phyloP scores from a whole-genome alignment of 2,329 filamentous ascomycete genomes.

The Aspergillus jensenii region DNA sequence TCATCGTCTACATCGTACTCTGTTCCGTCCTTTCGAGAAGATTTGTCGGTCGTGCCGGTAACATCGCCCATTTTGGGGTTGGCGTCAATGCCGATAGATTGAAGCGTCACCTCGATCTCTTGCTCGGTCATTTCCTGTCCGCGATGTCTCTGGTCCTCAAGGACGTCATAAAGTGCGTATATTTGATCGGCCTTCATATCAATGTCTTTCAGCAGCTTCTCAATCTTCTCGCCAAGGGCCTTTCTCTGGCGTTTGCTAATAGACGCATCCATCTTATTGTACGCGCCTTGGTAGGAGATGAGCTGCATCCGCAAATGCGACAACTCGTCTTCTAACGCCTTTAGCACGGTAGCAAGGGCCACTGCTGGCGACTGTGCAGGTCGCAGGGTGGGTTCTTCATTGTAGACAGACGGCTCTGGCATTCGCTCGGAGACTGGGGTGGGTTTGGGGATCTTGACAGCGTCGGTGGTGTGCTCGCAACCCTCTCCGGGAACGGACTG shows the following conservation, averaged over 20 bases:
- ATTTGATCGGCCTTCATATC: slow-evolving; percentile 77
- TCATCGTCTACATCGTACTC: slow-evolving; percentile 32
- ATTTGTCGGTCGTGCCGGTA: slow-evolving; percentile 31
- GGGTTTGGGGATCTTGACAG: slow-evolving; percentile 49
- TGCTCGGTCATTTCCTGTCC: slow-evolving; percentile 64
- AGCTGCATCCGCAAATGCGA: slow-evolving; percentile 72
- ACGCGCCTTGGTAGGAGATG: slow-evolving; percentile 59
- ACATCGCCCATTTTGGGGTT: slow-evolving; percentile 20
- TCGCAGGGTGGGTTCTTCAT: slow-evolving; percentile 60
- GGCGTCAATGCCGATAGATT: slow-evolving; percentile 42
- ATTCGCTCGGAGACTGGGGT: slow-evolving; percentile 53
- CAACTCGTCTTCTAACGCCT: slow-evolving; percentile 77
- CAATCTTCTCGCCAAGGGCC: slow-evolving; percentile 60
- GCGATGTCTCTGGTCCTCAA: slow-evolving; percentile 72
- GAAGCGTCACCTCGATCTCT: slow-evolving; percentile 64
- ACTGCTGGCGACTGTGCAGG: slow-evolving; percentile 66
- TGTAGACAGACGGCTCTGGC: slow-evolving; percentile 42
- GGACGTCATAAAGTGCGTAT: slow-evolving; percentile 78
- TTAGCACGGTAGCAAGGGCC: slow-evolving; percentile 80
- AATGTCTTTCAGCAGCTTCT: slow-evolving; percentile 61
- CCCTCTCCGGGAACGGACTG: slow-evolving; percentile 38
- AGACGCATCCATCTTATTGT: slow-evolving; percentile 66
- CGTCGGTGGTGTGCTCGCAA: slow-evolving; percentile 32
- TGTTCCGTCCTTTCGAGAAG: slow-evolving; percentile 19
- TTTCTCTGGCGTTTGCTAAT: slow-evolving; percentile 65